Conservation (phyloP, 2,329 filamentous ascomycete species). For the Fonsecaea multimorphosa region DNA sequence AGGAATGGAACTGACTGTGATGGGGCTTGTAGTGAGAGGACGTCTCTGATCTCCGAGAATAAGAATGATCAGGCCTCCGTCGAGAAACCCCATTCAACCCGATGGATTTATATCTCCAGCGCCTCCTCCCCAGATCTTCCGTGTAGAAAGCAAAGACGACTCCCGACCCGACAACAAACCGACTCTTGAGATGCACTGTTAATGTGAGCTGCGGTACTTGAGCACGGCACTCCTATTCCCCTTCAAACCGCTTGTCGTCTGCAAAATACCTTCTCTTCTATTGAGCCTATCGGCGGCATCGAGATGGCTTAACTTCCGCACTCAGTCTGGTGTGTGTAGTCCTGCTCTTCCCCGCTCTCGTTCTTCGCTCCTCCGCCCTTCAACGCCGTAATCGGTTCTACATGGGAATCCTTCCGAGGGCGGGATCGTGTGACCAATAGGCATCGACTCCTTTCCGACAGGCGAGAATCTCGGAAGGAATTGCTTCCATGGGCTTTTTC, state of each 20-base stretch:
- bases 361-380: background rate
- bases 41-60: background rate
- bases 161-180: background rate
- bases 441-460: background rate
- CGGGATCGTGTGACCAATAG: background rate
- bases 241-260: background rate
- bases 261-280: background rate
- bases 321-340: background rate
- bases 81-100: background rate
- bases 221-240: background rate
- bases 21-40: background rate
- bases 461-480: constrained; percentile 2
- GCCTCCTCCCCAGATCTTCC: background rate
- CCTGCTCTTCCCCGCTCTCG: background rate
- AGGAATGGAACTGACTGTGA: background rate
- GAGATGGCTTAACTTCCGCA: background rate
- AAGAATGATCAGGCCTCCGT: background rate
- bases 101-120: background rate
- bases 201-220: background rate
- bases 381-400: too few species aligned
- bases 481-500: constrained; percentile 1
- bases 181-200: background rate
- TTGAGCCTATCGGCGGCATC: background rate
- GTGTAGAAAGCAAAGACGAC: background rate
- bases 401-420: background rate